Evolutionary conservation across 148 eudicot species (phyloP).

Genomic region (Agrostemma githago): DNA sequence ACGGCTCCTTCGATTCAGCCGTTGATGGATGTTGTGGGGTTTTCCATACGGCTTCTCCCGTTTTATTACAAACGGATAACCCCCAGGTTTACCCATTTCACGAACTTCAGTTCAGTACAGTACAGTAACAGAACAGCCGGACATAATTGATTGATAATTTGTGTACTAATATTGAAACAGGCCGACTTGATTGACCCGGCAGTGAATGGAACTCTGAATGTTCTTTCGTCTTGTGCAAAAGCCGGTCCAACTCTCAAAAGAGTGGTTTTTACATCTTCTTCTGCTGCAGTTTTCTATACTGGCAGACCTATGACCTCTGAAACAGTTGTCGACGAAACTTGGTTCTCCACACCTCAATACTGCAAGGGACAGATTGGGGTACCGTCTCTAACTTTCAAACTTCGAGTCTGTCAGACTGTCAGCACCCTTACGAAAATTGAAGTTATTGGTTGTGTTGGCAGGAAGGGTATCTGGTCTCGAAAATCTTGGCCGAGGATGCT

Average conservation of each 20-base stretch:
- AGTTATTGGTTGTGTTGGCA: neutral
- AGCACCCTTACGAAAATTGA: neutral
- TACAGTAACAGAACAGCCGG: no score
- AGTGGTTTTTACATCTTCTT: conserved; percentile 43
- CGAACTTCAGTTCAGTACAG: no score
- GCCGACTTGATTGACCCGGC: conserved; percentile 38
- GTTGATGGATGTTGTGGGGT: conserved; percentile 39
- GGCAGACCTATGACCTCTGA: conserved; percentile 18
- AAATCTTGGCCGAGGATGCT: conserved; percentile 42
- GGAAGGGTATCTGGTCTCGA: conserved; percentile 36
- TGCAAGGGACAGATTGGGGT: conserved; percentile 26
- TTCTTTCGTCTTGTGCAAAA: conserved; percentile 36
- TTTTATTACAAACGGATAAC: conserved; percentile 12
- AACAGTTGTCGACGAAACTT: conserved; percentile 35
- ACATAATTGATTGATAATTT: no score
- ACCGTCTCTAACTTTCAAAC: no score
- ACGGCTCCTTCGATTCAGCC: conserved; percentile 41
- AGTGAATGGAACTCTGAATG: conserved; percentile 42
- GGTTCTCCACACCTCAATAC: conserved; percentile 27
- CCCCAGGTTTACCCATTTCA: conserved; percentile 33
- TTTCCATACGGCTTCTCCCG: conserved; percentile 47
- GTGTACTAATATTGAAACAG: conserved; percentile 17
- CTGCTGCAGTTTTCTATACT: conserved; percentile 24
- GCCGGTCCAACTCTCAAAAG: conserved; percentile 25
- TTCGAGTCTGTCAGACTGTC: neutral